A percentile compares a stretch with the other conserved stretches of the same genome.
Evolutionary conservation across 352 stramenopile species (phyloP).

Genomic region (Globisporangium paroecandrum): DNA sequence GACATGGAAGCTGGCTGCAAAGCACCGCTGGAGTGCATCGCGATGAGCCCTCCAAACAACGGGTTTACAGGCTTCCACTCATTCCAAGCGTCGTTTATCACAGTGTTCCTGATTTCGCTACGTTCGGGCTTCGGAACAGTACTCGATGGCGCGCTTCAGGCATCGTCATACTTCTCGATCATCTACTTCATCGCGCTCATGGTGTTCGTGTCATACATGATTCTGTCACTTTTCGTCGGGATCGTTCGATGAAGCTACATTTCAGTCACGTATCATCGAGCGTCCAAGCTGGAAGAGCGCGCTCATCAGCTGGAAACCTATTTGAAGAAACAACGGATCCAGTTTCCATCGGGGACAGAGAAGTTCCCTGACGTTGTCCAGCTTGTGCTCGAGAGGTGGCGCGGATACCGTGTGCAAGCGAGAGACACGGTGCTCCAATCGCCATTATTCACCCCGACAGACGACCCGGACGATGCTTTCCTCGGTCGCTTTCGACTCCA

Average conservation of each 20-base stretch:
- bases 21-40: conserved; percentile 48
- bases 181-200: conserved; percentile 80
- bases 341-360: conserved; percentile 56
- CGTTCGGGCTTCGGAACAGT: conserved; percentile 74
- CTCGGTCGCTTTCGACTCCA: conserved; percentile 51
- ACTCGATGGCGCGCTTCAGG: conserved; percentile 68
- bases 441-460: conserved; percentile 37
- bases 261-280: conserved; percentile 49
- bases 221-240: conserved; percentile 75
- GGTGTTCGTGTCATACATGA: conserved; percentile 86
- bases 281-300: conserved; percentile 26
- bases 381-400: conserved; percentile 38
- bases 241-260: conserved; percentile 84
- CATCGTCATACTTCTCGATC: conserved; percentile 69
- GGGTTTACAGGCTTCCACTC: conserved; percentile 82
- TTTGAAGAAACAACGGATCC: conserved; percentile 40
- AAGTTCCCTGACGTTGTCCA: conserved; percentile 60
- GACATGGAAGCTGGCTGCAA: conserved; percentile 22
- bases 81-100: conserved; percentile 80
- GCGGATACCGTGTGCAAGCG: conserved; percentile 23
- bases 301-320: conserved; percentile 35
- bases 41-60: conserved; percentile 58
- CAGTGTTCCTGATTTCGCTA: conserved; percentile 74
- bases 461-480: conserved; percentile 55
- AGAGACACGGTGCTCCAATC: conserved; percentile 44